phyloP scores from a whole-genome alignment of 305 asterid genomes.

The Rubia occidens region DNA sequence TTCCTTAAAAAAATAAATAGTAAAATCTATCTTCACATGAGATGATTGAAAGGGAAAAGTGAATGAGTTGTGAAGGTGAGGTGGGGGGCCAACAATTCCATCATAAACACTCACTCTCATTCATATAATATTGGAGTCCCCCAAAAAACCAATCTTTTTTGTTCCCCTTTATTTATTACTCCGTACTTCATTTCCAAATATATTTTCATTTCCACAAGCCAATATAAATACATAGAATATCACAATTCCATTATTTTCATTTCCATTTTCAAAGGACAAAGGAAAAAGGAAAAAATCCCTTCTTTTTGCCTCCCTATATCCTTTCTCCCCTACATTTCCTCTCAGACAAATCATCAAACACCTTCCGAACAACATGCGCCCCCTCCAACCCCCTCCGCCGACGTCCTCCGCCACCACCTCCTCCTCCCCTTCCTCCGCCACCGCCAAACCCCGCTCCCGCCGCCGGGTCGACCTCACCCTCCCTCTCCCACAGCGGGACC shows the following conservation, averaged over 20 bases:
- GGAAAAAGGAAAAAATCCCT: neutral
- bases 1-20: too few species aligned
- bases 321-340: neutral
- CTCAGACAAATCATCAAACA: neutral
- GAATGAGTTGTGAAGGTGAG: neutral
- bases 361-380: constrained; percentile 36
- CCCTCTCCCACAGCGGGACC: constrained; percentile 27
- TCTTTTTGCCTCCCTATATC: neutral
- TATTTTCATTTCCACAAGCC: neutral
- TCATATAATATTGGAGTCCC: neutral
- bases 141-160: neutral
- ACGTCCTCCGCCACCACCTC: constrained; percentile 15
- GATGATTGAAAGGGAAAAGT: too few species aligned
- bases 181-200: neutral
- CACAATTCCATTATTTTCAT: neutral
- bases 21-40: too few species aligned
- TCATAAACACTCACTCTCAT: neutral
- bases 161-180: neutral
- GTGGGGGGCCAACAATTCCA: constrained; percentile 1
- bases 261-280: neutral
- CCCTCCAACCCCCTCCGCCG: constrained; percentile 42
- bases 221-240: neutral
- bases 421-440: neutral
- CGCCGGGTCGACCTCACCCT: constrained; percentile 17
- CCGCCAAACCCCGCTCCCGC: constrained; percentile 17